Evolutionary conservation across 176 grass and related monocot genomes (phyloP).

Genomic region (Oropetium thomaeum): DNA sequence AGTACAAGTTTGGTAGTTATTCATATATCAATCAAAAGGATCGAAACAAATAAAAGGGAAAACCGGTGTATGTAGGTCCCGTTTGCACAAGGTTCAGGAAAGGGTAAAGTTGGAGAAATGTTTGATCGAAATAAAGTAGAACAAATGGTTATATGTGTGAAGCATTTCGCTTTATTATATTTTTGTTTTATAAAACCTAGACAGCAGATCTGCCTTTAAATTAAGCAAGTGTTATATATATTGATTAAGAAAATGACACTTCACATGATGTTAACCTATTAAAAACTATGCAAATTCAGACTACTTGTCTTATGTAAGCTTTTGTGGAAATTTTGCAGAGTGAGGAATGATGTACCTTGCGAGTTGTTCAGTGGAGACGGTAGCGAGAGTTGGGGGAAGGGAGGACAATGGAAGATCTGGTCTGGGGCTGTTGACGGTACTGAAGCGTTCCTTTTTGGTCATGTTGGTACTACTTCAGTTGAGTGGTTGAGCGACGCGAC

Average conservation of each 20-base stretch:
- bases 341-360: not conserved
- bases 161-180: too few relatives aligned
- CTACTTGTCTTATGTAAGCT: not conserved
- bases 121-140: too few relatives aligned
- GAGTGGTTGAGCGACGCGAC: constrained; percentile 27
- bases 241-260: not conserved
- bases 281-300: not conserved
- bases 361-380: constrained; percentile 15
- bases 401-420: not conserved
- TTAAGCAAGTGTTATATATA: not conserved
- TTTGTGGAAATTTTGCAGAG: not conserved
- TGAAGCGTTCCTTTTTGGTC: not conserved
- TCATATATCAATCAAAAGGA: too few relatives aligned
- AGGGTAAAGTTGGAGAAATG: too few relatives aligned
- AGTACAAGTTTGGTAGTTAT: too few relatives aligned
- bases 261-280: not conserved
- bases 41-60: too few relatives aligned
- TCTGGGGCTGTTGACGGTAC: not conserved
- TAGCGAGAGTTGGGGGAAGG: not conserved
- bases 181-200: too few relatives aligned
- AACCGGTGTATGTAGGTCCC: too few relatives aligned
- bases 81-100: too few relatives aligned
- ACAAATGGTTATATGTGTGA: too few relatives aligned
- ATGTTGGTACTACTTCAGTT: constrained; percentile 28
- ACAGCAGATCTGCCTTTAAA: too few relatives aligned